phyloP scores from a whole-genome alignment of 106 monocot species.

The Apostasia ramifera region DNA sequence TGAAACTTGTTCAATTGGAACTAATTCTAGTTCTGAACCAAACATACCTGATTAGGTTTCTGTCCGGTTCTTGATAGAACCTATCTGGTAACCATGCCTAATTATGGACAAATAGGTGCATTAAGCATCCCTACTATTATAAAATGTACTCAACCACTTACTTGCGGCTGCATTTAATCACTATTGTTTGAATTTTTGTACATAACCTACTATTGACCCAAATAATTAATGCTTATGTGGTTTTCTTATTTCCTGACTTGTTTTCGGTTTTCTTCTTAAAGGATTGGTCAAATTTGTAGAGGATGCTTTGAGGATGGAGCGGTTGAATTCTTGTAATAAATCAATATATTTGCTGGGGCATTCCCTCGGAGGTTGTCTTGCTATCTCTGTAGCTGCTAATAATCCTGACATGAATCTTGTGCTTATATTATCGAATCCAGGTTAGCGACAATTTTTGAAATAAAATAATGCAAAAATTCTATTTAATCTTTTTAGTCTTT shows the following conservation, averaged over 20 bases:
- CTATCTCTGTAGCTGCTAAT: conserved; percentile 46
- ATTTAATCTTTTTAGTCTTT: not conserved
- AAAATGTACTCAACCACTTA: no score
- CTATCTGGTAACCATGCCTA: no score
- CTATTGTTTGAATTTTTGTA: no score
- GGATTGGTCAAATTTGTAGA: conserved; percentile 40
- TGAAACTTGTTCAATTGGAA: no score
- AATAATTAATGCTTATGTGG: conserved; percentile 4
- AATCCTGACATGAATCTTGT: conserved; percentile 45
- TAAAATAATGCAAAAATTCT: not conserved
- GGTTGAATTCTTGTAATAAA: conserved; percentile 21
- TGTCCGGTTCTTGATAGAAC: no score
- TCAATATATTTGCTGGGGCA: conserved; percentile 53
- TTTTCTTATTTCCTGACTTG: not conserved
- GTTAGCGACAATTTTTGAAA: conserved; percentile 7
- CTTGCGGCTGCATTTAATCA: no score
- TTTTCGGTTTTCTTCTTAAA: conserved; percentile 10
- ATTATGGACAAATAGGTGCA: no score
- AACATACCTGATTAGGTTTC: no score
- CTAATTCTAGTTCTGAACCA: no score
- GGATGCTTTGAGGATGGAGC: conserved; percentile 30
- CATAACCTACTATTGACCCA: no score
- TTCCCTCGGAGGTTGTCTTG: conserved; percentile 62
- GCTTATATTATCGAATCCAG: conserved; percentile 50
- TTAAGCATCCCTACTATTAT: no score